Conservation (phyloP, 2,329 filamentous ascomycete genomes). For the Calonectria honghensis region DNA sequence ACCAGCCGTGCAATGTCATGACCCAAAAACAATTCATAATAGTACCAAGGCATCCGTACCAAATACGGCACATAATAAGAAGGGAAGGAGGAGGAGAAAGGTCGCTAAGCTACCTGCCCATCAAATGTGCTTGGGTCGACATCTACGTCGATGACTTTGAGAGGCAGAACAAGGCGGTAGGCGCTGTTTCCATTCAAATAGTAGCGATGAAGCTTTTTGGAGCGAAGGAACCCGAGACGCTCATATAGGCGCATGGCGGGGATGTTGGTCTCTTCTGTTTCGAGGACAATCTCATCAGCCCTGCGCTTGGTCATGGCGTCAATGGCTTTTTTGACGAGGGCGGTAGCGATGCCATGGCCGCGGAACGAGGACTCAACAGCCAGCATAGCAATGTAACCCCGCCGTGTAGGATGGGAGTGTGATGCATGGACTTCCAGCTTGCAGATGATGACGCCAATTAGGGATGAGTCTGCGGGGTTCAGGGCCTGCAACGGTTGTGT, state of each 20-base stretch:
- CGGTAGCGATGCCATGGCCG: conserved; percentile 90
- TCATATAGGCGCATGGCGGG: conserved; percentile 96
- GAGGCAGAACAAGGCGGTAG: conserved; percentile 88
- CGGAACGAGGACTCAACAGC: conserved; percentile 89
- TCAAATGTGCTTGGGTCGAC: conserved; percentile 60
- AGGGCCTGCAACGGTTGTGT: conserved; percentile 68
- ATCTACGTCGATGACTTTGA: conserved; percentile 74
- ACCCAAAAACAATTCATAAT: conserved; percentile 29
- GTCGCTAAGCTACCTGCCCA: conserved; percentile 50
- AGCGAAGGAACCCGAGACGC: conserved; percentile 90
- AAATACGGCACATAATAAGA: background rate
- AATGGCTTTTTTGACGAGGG: conserved; percentile 91
- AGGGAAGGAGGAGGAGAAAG: background rate
- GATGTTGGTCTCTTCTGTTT: conserved; percentile 95
- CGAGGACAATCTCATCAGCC: conserved; percentile 95
- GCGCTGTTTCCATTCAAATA: conserved; percentile 98
- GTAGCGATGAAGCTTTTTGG: conserved; percentile 94
- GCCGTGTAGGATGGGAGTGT: conserved; percentile 82
- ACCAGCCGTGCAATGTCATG: conserved; percentile 1
- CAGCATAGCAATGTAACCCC: conserved; percentile 99
- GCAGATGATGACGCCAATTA: conserved; percentile 94
- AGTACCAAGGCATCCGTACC: background rate
- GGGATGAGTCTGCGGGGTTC: conserved; percentile 74
- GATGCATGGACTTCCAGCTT: conserved; percentile 94
- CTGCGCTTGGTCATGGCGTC: conserved; percentile 89